phyloP scores from a whole-genome alignment of 495 filamentous ascomycete genomes.

The Penicillium bialowiezense region DNA sequence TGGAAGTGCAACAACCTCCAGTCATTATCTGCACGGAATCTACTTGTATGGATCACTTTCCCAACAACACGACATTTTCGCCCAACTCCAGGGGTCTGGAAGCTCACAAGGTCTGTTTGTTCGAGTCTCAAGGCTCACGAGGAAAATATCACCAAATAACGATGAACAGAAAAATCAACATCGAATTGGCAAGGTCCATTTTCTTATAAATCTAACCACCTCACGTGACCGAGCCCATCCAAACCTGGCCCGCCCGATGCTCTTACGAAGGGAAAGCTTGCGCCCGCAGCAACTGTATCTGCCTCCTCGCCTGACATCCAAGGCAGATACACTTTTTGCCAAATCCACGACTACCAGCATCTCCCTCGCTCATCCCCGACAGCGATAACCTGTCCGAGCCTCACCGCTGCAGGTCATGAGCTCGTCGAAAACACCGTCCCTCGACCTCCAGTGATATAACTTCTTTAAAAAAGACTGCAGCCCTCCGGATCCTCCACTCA shows the following conservation, averaged over 20 bases:
- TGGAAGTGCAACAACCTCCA: too few relatives aligned
- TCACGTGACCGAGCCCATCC: conserved; percentile 6
- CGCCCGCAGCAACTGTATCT: conserved; percentile 14
- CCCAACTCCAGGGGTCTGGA: too few relatives aligned
- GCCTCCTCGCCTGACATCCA: conserved; percentile 5
- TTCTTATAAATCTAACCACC: too few relatives aligned
- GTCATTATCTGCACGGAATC: too few relatives aligned
- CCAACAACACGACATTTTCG: too few relatives aligned
- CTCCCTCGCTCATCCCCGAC: conserved; percentile 5
- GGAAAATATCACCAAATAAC: too few relatives aligned
- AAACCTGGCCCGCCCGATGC: conserved; percentile 10
- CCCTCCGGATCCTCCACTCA: not conserved
- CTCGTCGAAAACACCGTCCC: conserved; percentile 11
- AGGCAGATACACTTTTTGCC: conserved; percentile 15
- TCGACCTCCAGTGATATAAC: conserved; percentile 13
- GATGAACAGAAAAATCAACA: too few relatives aligned
- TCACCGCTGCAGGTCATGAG: conserved; percentile 18
- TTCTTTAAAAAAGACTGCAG: not conserved
- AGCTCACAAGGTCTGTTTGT: too few relatives aligned
- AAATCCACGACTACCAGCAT: not conserved
- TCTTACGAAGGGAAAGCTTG: conserved; percentile 10
- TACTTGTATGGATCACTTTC: too few relatives aligned
- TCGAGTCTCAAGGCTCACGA: too few relatives aligned
- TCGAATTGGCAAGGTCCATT: too few relatives aligned
- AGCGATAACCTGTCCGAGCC: not conserved